phyloP scores from a whole-genome alignment of 352 stramenopile species.

The Phytopythium litorale region DNA sequence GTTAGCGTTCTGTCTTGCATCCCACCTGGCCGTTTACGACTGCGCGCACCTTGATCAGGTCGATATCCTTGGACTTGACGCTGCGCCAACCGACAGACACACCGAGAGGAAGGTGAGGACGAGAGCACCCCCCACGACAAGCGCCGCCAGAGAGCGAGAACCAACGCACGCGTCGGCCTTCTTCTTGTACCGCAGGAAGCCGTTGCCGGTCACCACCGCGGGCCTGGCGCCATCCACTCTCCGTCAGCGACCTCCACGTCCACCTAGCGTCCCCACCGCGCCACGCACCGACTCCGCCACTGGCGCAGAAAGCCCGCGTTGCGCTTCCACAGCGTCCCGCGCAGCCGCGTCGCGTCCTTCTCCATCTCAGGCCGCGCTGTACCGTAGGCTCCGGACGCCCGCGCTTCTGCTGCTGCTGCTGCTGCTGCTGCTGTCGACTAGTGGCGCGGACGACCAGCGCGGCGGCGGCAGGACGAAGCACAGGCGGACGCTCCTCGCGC shows the following conservation, averaged over 20 bases:
- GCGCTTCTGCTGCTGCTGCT: too few species aligned
- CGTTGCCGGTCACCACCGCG: constrained; percentile 54
- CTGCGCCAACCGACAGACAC: constrained; percentile 15
- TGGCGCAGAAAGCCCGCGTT: constrained; percentile 62
- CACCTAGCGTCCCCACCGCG: background rate
- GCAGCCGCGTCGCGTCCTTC: constrained; percentile 19
- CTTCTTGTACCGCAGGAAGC: constrained; percentile 69
- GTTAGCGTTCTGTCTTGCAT: background rate
- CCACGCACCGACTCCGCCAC: constrained; percentile 48
- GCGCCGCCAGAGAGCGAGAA: background rate
- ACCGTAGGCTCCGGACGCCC: background rate
- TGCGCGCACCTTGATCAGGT: constrained; percentile 57
- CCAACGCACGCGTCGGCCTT: constrained; percentile 36
- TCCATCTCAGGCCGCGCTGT: background rate
- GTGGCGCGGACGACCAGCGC: too few species aligned
- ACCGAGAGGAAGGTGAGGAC: background rate
- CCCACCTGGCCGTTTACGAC: background rate
- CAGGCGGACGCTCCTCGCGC: too few species aligned
- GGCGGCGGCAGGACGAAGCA: too few species aligned
- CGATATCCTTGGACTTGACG: constrained; percentile 54
- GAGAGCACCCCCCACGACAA: background rate
- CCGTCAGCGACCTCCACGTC: background rate
- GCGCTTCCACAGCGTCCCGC: constrained; percentile 59
- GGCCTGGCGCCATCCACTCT: constrained; percentile 15
- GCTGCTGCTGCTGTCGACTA: too few species aligned